phyloP scores from a whole-genome alignment of 2,329 filamentous ascomycete genomes.

The Hyphodiscus sp. region DNA sequence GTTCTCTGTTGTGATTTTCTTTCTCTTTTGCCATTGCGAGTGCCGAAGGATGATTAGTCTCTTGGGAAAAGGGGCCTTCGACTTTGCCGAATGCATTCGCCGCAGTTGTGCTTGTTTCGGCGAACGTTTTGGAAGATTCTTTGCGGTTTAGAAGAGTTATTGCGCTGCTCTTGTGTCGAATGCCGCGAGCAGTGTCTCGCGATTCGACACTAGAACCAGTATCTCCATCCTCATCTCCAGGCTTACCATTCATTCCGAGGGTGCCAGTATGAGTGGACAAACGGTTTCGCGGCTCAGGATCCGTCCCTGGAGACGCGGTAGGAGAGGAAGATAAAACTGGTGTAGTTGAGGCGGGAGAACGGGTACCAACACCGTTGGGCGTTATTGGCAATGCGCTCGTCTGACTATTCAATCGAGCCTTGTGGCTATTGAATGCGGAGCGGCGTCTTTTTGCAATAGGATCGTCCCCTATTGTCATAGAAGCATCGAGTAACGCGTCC shows the following conservation, averaged over 20 bases:
- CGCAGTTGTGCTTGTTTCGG: conserved; percentile 59
- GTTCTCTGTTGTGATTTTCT: conserved; percentile 31
- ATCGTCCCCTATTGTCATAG: conserved; percentile 71
- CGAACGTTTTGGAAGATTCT: conserved; percentile 51
- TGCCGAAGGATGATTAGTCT: conserved; percentile 30
- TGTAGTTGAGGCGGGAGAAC: conserved; percentile 20
- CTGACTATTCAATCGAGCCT: conserved; percentile 36
- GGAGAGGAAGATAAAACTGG: conserved; percentile 19
- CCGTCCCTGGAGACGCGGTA: conserved; percentile 6
- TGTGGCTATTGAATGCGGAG: conserved; percentile 45
- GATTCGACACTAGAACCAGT: conserved; percentile 27
- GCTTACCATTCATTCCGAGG: conserved; percentile 13
- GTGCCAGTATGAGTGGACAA: conserved; percentile 8
- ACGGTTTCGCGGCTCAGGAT: conserved; percentile 13
- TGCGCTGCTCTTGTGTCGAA: conserved; percentile 54
- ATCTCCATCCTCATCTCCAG: conserved; percentile 29
- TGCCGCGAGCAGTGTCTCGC: conserved; percentile 33
- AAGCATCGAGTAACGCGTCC: conserved; percentile 86
- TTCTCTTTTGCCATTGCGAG: conserved; percentile 32
- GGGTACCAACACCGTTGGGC: conserved; percentile 12
- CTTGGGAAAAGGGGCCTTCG: conserved; percentile 40
- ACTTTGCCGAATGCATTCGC: conserved; percentile 60
- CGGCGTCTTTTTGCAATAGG: conserved; percentile 48
- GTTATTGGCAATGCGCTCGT: conserved; percentile 8
- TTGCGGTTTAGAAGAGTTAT: conserved; percentile 53